Percentiles rank a stretch among this genome's conserved stretches.
Evolutionary conservation across 805 yeast genomes (phyloP).

Genomic region (Candida koratica): DNA sequence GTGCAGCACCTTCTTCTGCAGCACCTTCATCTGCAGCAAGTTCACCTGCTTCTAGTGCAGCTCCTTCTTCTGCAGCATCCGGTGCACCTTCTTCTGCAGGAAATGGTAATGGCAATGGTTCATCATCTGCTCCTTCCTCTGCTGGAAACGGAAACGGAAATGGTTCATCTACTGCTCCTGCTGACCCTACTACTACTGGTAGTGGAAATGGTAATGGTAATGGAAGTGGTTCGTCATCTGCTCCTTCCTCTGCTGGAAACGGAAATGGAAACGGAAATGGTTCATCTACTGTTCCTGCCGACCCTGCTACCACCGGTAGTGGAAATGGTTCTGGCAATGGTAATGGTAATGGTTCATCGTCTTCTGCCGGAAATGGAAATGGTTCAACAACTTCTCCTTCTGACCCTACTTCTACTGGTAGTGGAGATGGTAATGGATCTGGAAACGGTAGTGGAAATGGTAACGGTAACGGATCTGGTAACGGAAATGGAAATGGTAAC

Average conservation of each 20-base stretch:
- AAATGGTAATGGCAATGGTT: not conserved
- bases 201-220: too few species aligned
- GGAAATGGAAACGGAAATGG: not conserved
- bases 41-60: not conserved
- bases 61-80: slow-evolving; percentile 1
- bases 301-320: not conserved
- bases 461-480: not conserved
- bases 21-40: slow-evolving; percentile 1
- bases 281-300: not conserved
- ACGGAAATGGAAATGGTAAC: not conserved
- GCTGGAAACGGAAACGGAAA: not conserved
- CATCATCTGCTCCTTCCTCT: not conserved
- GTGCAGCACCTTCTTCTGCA: not conserved
- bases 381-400: not conserved
- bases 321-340: not conserved
- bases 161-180: not conserved
- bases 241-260: not conserved
- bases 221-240: not conserved
- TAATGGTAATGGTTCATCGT: not conserved
- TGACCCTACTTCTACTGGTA: not conserved
- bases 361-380: not conserved
- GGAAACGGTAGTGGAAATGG: not conserved
- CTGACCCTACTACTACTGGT: not conserved
- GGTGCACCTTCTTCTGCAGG: not conserved
- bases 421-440: not conserved